Percentiles rank a stretch among this genome's conserved stretches.
These are phyloP conservation scores for Pseudisothecium myosuroides DNA, from an alignment of 225 moss, liverwort and hornwort genomes.

Conservation along the genomic window DNA sequence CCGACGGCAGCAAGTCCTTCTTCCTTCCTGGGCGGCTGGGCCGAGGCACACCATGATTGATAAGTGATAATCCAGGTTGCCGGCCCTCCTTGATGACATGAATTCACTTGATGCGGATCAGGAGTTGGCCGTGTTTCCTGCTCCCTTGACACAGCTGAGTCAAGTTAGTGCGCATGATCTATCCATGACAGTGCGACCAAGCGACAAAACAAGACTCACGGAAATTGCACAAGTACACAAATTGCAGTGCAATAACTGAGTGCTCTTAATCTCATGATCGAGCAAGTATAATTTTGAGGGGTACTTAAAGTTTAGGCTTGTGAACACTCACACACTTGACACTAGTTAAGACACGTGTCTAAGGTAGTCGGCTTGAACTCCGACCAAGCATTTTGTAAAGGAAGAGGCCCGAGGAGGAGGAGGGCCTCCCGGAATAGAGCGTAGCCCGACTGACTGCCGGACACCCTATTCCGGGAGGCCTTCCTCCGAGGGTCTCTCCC, in stretches of 20 bases:
- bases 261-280: background rate
- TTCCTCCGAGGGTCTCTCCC: no score
- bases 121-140: slow-evolving; percentile 12
- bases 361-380: no score
- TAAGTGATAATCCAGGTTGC: background rate
- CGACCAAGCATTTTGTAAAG: no score
- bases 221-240: background rate
- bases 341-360: background rate
- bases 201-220: background rate
- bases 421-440: no score
- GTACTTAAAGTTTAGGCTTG: background rate
- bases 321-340: background rate
- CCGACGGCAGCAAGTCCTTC: background rate
- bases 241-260: background rate
- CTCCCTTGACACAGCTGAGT: background rate
- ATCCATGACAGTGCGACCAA: background rate
- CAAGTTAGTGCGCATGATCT: background rate
- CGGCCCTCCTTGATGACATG: background rate
- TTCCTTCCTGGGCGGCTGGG: background rate
- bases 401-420: no score
- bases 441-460: no score
- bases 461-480: no score
- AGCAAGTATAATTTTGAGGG: background rate
- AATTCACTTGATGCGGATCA: background rate
- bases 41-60: background rate